These are phyloP conservation scores for Pyrenophora seminiperda DNA, from an alignment of 2,329 filamentous ascomycete genomes.

Conservation along the genomic window DNA sequence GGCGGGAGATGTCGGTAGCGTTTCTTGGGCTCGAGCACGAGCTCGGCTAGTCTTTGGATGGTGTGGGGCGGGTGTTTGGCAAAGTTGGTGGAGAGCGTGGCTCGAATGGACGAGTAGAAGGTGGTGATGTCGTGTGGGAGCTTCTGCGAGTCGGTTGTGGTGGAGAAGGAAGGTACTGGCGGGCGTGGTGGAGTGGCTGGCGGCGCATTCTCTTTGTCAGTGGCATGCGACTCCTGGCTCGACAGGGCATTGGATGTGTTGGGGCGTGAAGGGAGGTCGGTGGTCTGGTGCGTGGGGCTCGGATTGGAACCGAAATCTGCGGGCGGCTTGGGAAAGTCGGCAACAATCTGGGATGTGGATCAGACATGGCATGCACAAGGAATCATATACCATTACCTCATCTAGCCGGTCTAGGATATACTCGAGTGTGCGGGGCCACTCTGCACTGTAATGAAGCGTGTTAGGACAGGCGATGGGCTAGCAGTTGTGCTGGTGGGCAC, in stretches of 20 bases:
- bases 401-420: conserved; percentile 72
- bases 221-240: conserved; percentile 58
- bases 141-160: conserved; percentile 30
- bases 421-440: conserved; percentile 71
- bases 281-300: conserved; percentile 47
- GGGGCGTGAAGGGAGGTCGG: conserved; percentile 23
- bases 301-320: conserved; percentile 50
- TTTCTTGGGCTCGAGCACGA: conserved; percentile 73
- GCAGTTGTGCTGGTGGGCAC: conserved; percentile 30
- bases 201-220: conserved; percentile 71
- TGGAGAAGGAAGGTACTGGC: conserved; percentile 51
- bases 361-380: conserved; percentile 1
- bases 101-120: conserved; percentile 44
- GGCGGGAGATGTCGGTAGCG: conserved; percentile 83
- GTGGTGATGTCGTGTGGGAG: conserved; percentile 41
- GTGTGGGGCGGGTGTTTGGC: conserved; percentile 82
- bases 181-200: conserved; percentile 52
- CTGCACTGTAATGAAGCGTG: conserved; percentile 57
- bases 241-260: conserved; percentile 29
- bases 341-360: conserved; percentile 66
- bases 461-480: conserved; percentile 32
- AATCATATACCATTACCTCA: conserved; percentile 52
- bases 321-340: conserved; percentile 72
- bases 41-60: conserved; percentile 87
- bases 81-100: conserved; percentile 70